phyloP scores from a whole-genome alignment of 169 alveolate genomes.

The Plasmodium sp. region DNA sequence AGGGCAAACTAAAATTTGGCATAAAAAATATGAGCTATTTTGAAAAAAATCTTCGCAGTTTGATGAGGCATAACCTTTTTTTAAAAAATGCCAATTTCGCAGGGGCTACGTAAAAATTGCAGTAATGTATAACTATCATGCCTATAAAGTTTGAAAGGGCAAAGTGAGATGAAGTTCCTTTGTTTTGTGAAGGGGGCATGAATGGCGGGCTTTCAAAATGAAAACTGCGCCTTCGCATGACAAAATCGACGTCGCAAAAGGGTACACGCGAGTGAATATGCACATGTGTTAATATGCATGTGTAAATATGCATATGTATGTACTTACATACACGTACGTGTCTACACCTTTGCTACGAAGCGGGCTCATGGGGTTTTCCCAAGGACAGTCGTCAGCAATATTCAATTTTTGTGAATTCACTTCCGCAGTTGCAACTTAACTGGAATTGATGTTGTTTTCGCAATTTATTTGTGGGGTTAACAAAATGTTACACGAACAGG shows the following conservation, averaged over 20 bases:
- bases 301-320: not conserved
- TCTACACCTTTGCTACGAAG: not conserved
- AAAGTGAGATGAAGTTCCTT: not conserved
- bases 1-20: not conserved
- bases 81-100: not conserved
- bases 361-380: not conserved
- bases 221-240: not conserved
- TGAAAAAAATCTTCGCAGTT: not conserved
- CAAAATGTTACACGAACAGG: not conserved
- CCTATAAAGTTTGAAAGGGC: constrained; percentile 6
- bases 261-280: not conserved
- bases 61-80: not conserved
- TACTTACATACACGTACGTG: not conserved
- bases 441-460: not conserved
- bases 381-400: not conserved
- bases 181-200: not conserved
- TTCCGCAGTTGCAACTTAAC: not conserved
- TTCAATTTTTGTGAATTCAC: not conserved
- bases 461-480: constrained; percentile 2
- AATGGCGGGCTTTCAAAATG: not conserved
- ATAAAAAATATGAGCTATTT: not conserved
- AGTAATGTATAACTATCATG: not conserved
- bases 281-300: not conserved
- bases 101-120: not conserved
- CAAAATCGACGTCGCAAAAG: not conserved